Percentiles rank a stretch among this genome's conserved stretches.
Conservation (phyloP, 225 moss, liverwort and hornwort species). For the Climacium dendroides region DNA sequence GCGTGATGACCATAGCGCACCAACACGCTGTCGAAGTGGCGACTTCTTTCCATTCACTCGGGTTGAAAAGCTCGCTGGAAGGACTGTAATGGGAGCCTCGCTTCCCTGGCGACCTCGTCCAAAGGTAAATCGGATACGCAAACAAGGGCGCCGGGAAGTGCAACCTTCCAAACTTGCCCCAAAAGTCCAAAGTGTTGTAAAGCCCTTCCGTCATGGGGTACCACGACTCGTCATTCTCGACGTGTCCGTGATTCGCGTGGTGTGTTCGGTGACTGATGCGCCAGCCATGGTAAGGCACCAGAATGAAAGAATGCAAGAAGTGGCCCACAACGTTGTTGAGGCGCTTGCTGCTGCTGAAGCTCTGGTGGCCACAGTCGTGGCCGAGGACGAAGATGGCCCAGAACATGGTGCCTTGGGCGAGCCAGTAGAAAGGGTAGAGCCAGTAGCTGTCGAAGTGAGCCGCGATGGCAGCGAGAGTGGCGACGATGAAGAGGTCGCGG, state of each 20-base stretch:
- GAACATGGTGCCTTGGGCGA: conserved; percentile 64
- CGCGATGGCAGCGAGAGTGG: conserved; percentile 22
- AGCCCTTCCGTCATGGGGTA: conserved; percentile 41
- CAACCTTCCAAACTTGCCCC: conserved; percentile 6
- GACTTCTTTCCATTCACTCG: conserved; percentile 45
- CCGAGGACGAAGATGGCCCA: conserved; percentile 71
- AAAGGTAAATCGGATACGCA: conserved; percentile 50
- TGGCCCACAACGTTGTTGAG: conserved; percentile 46
- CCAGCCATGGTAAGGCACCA: conserved; percentile 76
- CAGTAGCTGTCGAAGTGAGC: not conserved
- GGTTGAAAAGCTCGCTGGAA: conserved; percentile 20
- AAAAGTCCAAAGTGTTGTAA: conserved; percentile 13
- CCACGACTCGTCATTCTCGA: conserved; percentile 78
- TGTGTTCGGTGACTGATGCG: conserved; percentile 71
- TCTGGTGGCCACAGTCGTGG: conserved; percentile 70
- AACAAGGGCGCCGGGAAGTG: conserved; percentile 30
- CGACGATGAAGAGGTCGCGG: conserved; percentile 17
- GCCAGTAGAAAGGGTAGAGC: conserved; percentile 61
- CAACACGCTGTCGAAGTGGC: conserved; percentile 40
- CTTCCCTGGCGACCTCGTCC: conserved; percentile 42
- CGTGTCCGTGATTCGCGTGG: conserved; percentile 71
- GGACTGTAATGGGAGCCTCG: conserved; percentile 45
- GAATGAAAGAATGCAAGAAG: conserved; percentile 39
- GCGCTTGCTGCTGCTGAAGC: conserved; percentile 30
- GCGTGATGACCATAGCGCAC: conserved; percentile 7